Conservation (phyloP, 306 rosid genomes). For the Cucurbita maxima region DNA sequence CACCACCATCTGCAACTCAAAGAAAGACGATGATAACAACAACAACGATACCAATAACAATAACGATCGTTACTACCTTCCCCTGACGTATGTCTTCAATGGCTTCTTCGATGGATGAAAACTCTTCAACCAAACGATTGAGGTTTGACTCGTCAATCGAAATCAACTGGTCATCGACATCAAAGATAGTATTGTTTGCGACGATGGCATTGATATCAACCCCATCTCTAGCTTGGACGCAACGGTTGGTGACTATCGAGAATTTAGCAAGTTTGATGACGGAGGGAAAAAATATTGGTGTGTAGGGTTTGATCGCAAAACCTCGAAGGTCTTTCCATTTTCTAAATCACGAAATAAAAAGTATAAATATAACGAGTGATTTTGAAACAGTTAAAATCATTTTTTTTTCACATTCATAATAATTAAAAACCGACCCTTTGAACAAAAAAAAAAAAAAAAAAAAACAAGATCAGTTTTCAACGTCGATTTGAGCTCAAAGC, state of each 20-base stretch:
- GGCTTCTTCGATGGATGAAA: conserved; percentile 64
- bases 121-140: conserved; percentile 47
- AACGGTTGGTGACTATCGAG: conserved; percentile 16
- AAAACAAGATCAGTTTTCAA: no score
- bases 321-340: conserved; percentile 23
- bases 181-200: conserved; percentile 3
- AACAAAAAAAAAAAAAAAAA: no score
- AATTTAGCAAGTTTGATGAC: conserved; percentile 24
- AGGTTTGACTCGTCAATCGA: conserved; percentile 35
- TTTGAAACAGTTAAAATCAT: no score
- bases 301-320: conserved; percentile 14
- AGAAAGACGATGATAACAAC: neutral
- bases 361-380: neutral
- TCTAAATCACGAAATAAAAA: conserved; percentile 19
- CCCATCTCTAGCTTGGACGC: conserved; percentile 31
- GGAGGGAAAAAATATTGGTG: conserved; percentile 13
- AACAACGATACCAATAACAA: conserved; percentile 7
- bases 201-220: conserved; percentile 8
- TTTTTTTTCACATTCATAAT: no score
- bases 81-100: conserved; percentile 76
- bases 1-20: conserved; percentile 44
- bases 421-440: no score
- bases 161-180: conserved; percentile 8
- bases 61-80: conserved; percentile 30
- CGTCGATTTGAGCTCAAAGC: no score